A percentile compares a stretch with the other conserved stretches of the same genome.
phyloP scores from a whole-genome alignment of 2,329 filamentous ascomycete species.

The Corniculantispora saksenae region DNA sequence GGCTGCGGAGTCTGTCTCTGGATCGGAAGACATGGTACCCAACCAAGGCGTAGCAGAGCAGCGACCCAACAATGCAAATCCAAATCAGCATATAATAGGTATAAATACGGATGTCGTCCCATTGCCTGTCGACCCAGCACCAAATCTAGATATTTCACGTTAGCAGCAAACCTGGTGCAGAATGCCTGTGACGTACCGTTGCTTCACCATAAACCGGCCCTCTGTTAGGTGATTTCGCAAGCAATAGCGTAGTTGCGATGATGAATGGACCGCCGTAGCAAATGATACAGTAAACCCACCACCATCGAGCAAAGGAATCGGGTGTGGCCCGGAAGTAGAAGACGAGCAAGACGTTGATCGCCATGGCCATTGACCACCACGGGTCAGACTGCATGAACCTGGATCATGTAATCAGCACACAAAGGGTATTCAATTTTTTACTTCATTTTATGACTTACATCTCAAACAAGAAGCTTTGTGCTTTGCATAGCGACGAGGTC shows the following conservation, averaged over 20 bases:
- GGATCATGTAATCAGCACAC: background rate
- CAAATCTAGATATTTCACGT: slow-evolving; percentile 47
- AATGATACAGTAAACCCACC: slow-evolving; percentile 68
- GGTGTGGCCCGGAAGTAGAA: slow-evolving; percentile 62
- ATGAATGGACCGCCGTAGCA: slow-evolving; percentile 74
- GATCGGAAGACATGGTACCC: slow-evolving; percentile 62
- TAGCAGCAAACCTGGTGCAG: background rate
- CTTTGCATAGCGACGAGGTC: slow-evolving; percentile 59
- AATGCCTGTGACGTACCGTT: slow-evolving; percentile 45
- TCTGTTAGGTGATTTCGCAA: slow-evolving; percentile 45
- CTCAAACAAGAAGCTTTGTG: slow-evolving; percentile 63
- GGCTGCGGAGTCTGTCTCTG: slow-evolving; percentile 55
- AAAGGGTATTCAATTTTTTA: background rate
- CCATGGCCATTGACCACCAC: slow-evolving; percentile 80
- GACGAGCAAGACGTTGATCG: slow-evolving; percentile 75
- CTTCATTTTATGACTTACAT: slow-evolving; percentile 52
- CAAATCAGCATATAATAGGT: slow-evolving; percentile 64
- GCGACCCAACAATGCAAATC: slow-evolving; percentile 58
- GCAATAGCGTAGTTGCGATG: slow-evolving; percentile 65
- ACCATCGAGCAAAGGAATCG: slow-evolving; percentile 70
- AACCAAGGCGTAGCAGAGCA: slow-evolving; percentile 57
- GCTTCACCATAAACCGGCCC: slow-evolving; percentile 56
- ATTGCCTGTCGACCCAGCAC: slow-evolving; percentile 60
- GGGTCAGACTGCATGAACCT: slow-evolving; percentile 79
- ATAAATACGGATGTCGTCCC: slow-evolving; percentile 59